Conservation (phyloP, 129 eudicot genomes). For the Artemisia tridentata region DNA sequence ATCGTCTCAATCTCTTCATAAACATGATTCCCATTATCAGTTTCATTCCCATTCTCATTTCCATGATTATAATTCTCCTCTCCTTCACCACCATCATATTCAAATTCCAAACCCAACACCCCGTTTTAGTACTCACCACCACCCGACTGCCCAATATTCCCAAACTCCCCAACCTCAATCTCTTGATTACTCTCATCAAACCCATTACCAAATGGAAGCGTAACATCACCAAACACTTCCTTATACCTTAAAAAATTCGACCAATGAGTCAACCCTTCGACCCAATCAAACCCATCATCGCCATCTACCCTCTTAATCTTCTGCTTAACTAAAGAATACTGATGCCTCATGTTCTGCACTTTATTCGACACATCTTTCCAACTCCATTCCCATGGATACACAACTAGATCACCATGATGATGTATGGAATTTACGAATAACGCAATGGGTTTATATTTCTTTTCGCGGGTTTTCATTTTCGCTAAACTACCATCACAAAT, state of each 20-base stretch:
- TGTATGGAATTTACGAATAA: constrained; percentile 68
- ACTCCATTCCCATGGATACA: constrained; percentile 93
- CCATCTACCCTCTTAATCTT: constrained; percentile 62
- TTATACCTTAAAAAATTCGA: constrained; percentile 80
- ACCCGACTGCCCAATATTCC: constrained; percentile 59
- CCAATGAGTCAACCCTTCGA: constrained; percentile 78
- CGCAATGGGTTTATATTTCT: constrained; percentile 83
- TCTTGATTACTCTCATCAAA: constrained; percentile 50
- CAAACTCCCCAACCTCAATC: constrained; percentile 57
- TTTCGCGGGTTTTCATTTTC: constrained; percentile 94
- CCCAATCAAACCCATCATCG: constrained; percentile 77
- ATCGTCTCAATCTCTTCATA: constrained; percentile 61
- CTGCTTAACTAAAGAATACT: constrained; percentile 87
- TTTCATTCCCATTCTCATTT: constrained; percentile 15
- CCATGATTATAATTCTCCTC: constrained; percentile 47
- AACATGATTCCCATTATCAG: constrained; percentile 27
- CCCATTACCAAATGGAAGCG: constrained; percentile 41
- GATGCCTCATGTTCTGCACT: constrained; percentile 96
- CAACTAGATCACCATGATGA: constrained; percentile 57
- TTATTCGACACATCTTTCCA: constrained; percentile 94
- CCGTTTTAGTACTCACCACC: constrained; percentile 70
- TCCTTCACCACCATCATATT: constrained; percentile 66
- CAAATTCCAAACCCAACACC: constrained; percentile 74
- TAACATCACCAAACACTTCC: constrained; percentile 85
- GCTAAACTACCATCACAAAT: constrained; percentile 66